Evolutionary conservation across 2,329 filamentous ascomycete species (phyloP).

Genomic region (Ophiostoma novo-ulmi): DNA sequence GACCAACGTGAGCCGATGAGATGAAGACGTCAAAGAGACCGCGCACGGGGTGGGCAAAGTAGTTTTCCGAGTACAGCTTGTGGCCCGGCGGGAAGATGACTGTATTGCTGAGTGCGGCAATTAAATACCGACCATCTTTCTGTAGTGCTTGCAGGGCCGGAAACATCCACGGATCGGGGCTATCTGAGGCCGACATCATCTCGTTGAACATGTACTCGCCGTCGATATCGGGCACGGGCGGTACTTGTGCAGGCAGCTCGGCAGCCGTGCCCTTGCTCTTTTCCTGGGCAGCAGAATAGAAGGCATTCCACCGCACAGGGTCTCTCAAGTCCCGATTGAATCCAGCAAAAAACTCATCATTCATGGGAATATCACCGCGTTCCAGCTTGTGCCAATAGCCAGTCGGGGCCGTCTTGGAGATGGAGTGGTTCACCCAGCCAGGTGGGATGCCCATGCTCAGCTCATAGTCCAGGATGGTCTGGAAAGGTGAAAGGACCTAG

Average conservation of each 20-base stretch:
- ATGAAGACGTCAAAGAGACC: constrained; percentile 80
- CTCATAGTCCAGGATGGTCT: constrained; percentile 90
- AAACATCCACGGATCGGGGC: constrained; percentile 80
- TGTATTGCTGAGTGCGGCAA: constrained; percentile 87
- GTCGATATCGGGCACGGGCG: constrained; percentile 67
- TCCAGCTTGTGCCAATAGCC: constrained; percentile 89
- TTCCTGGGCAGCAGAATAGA: constrained; percentile 41
- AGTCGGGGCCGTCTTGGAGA: constrained; percentile 68
- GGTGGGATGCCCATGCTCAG: constrained; percentile 67
- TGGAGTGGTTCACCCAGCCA: constrained; percentile 88
- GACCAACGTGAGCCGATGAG: constrained; percentile 75
- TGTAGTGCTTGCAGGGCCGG: constrained; percentile 70
- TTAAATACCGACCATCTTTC: constrained; percentile 58
- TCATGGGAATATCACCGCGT: constrained; percentile 71
- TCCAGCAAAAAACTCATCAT: constrained; percentile 66
- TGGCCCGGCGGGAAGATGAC: constrained; percentile 77
- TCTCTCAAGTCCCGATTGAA: constrained; percentile 72
- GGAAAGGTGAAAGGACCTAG: constrained; percentile 85
- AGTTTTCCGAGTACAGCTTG: constrained; percentile 54
- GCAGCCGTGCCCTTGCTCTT: constrained; percentile 21
- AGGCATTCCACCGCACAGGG: constrained; percentile 63
- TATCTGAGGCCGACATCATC: constrained; percentile 74
- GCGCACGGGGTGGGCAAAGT: constrained; percentile 53
- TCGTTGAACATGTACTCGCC: constrained; percentile 76
- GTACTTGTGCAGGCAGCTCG: constrained; percentile 40